Evolutionary conservation across 73 alveolate species (phyloP), one percentile per base, ranked within the genome.

Genomic region (Symbiodinium pilosum): DNA sequence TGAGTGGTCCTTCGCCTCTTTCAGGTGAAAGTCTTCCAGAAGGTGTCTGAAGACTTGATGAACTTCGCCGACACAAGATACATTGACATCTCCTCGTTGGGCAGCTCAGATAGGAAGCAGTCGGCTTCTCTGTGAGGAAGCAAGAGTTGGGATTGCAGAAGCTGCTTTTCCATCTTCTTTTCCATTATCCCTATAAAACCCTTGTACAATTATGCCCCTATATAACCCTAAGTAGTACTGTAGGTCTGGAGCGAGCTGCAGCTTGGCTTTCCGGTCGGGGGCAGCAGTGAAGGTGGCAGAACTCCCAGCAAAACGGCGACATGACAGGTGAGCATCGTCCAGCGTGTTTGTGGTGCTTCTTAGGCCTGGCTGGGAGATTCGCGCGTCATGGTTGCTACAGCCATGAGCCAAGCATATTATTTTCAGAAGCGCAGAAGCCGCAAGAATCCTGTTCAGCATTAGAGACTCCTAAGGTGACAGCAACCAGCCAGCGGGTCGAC

Each of bases 231-330:
- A n/a, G n/a, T n/a, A n/a, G n/a, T n/a, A n/a, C n/a, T n/a, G 28
- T n/a, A 88, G 95, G 95, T 88, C 95, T 2, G 95, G 95, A 32
- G 71, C 86, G 39, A 88, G 73, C 71, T 88, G 95, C 87, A 64
- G 87, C 26, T 69, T n/a, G 26, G 95, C 81, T 4, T 83, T 64
- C 24, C 95, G 95, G 51, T 86, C 43, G 26, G 95, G 95, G 30
- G 28, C 86, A 24, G 95, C 59, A 21, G 95, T 88, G 51, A 30
- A 39, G 69, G 47, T 88, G 39, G 95, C 44, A 34, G 20, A 47
- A 43, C 41, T 18, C 87, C 42, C 91, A 28, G 91, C 2, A 1
- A 1, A 14, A 28, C 8, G 41, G 83, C 83, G 4, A 5, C 83
- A 5, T 34, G 8, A 11, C 39, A 28, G 83, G 41, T n/a, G n/a